Conservation (phyloP, 345 rosid species). For the Cochlearia excelsa region DNA sequence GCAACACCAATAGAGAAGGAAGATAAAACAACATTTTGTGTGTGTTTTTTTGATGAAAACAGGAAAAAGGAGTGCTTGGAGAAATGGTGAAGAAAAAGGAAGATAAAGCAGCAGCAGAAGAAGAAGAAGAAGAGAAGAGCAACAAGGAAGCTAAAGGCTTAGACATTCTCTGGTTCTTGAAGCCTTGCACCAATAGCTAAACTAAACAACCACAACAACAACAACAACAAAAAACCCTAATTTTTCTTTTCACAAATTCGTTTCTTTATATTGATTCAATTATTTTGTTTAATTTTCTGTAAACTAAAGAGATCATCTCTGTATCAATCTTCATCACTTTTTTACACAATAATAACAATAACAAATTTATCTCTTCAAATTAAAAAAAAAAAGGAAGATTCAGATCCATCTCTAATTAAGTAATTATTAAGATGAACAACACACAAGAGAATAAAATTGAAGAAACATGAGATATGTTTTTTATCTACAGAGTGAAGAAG, state of each 20-base stretch:
- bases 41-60: neutral
- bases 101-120: constrained; percentile 40
- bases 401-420: no score
- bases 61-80: constrained; percentile 61
- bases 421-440: no score
- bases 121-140: constrained; percentile 37
- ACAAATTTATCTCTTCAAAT: no score
- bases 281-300: constrained; percentile 12
- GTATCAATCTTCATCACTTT: no score
- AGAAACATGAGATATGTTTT: no score
- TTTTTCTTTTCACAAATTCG: constrained; percentile 3
- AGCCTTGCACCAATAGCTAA: constrained; percentile 72
- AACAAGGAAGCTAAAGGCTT: constrained; percentile 51
- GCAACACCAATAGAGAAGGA: no score
- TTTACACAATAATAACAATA: no score
- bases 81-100: constrained; percentile 53
- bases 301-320: constrained; percentile 14
- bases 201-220: neutral
- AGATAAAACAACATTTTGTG: neutral
- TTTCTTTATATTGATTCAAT: constrained; percentile 24
- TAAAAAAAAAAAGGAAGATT: no score
- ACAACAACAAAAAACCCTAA: neutral
- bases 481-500: constrained; percentile 14
- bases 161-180: constrained; percentile 87
- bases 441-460: no score